Evolutionary conservation across 2,329 filamentous ascomycete species (phyloP), one percentile per base, ranked within the genome.

Genomic region (Mycosphaerelloides madeirae): DNA sequence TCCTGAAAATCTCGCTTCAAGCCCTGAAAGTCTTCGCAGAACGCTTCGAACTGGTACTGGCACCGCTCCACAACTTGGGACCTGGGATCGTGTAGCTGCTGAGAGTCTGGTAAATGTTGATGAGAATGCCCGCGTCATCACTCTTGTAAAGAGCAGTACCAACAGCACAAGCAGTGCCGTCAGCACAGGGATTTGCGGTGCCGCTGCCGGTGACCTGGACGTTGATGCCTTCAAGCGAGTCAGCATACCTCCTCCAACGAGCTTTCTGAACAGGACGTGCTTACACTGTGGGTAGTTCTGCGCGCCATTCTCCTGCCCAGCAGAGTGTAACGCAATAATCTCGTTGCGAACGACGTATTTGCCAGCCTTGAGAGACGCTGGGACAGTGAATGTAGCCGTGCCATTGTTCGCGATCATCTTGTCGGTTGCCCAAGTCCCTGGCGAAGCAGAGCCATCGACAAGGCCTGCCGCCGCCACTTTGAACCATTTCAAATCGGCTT

Each of bases 381-480:
- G 78, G 43, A 81, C 76, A 45, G 67, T 71, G 46, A 78, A 72
- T 41, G 65, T 61, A 29, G 76, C 74, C 38, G 68, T 67, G 38
- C 71, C 66, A 49, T 68, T 67, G 57, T 70, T 72, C 38, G 68
- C 49, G 42, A 77, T 69, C 50, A 78, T 61, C 44, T 72, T 60
- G 51, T 81, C 77, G 9, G 75, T 65, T 36, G 76, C 80, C 79
- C 79, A 84, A 32, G 61, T 65, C 29, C 74, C 73, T 0, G 72
- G 67, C 6, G 59, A 55, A 29, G 64, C 61, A 25, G 38, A 32
- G 8, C 44, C 53, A 49, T 67, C 59, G 48, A 76, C 66, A 51
- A 79, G 71, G 45, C 80, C 81, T 28, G 63, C 68, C 44, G 72
- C 72, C 31, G 75, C 72, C 46, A 84, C 82, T 73, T 85, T 85